Base-by-base conservation (phyloP, 805 yeast species). In the Nakazawaea pomicola region DNA sequence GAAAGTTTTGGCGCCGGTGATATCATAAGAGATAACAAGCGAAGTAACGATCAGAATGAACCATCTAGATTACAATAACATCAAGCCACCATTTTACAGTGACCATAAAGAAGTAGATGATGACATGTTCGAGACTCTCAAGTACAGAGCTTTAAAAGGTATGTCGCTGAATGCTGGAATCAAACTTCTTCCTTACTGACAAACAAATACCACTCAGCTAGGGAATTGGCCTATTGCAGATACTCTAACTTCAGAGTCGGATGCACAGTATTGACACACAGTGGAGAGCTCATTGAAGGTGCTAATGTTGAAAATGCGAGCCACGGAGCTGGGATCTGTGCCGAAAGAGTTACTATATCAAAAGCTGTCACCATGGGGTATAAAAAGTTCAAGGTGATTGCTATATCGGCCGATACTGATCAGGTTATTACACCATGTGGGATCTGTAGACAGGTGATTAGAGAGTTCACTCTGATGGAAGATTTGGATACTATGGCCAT, bases 281-380 rank as follows among this genome's bases (percentile, higher is more conserved):
- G 64, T 7, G 83, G 76, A 2, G 62, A 63, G 15, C 66, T 56
- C 32, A 62, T 82, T 18, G 54, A 62, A 10, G 99, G 98, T 4
- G 95, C 95, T 30, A 91, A 91, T 51, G 79, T 93, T 20, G 99
- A 91, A 57, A 93, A 91, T 57, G 98, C 97, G 3, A 78, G 93
- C 36, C 90, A 85, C 55, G 95, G 77, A 1, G 90, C 78, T 2
- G 71, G 79, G 1, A 74, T 83, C 18, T 84, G 95, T 57, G 95
- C 95, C 0, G 95, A 84, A 53, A 64, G 89, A 30, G 71, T 83
- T 1, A 80, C 91, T 0, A 66, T 81, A 2, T 68, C 72, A 10
- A 70, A 72, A 31, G 83, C 85, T 0, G 70, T 78, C 6, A 67
- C 55, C 4, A 37, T 47, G 31, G 78, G 78, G 0, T 60, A 65